phyloP scores from a whole-genome alignment of 2,329 filamentous ascomycete genomes.

The Venturia nashicola region DNA sequence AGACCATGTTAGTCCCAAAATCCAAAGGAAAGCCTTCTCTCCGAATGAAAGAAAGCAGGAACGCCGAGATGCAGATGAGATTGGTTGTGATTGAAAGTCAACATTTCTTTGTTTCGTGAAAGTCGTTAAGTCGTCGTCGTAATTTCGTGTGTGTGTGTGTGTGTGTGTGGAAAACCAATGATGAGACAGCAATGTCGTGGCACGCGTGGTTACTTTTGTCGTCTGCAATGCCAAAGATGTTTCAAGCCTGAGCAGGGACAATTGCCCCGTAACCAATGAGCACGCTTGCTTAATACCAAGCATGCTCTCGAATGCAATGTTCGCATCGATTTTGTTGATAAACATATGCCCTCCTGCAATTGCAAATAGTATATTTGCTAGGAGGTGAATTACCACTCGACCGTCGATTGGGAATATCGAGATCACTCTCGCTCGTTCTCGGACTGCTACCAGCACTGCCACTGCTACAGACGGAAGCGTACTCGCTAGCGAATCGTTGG shows the following conservation, averaged over 20 bases:
- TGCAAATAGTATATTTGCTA: constrained; percentile 14
- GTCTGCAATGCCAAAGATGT: background rate
- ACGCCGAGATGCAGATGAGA: background rate
- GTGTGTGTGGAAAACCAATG: background rate
- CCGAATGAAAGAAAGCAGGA: background rate
- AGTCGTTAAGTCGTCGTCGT: background rate
- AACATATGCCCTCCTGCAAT: constrained; percentile 15
- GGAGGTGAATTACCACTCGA: constrained; percentile 7
- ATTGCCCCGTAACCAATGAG: background rate
- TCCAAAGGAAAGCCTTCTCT: no score
- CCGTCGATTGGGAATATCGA: constrained; percentile 18
- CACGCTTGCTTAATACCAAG: constrained; percentile 5
- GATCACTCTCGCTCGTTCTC: constrained; percentile 31
- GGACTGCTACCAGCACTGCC: constrained; percentile 45
- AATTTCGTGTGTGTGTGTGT: background rate
- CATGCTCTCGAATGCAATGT: constrained; percentile 7
- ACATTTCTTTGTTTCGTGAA: constrained; percentile 1
- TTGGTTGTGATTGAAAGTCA: background rate
- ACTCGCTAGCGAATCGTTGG: constrained; percentile 28
- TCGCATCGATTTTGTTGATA: constrained; percentile 4
- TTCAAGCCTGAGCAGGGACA: background rate
- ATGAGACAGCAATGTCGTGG: background rate
- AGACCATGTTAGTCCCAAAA: background rate
- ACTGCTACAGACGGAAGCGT: constrained; percentile 32
- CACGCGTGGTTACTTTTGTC: background rate